Evolutionary conservation across 2,329 filamentous ascomycete genomes (phyloP), one percentile per base, ranked within the genome.

Genomic region (Penicillium verrucosum): DNA sequence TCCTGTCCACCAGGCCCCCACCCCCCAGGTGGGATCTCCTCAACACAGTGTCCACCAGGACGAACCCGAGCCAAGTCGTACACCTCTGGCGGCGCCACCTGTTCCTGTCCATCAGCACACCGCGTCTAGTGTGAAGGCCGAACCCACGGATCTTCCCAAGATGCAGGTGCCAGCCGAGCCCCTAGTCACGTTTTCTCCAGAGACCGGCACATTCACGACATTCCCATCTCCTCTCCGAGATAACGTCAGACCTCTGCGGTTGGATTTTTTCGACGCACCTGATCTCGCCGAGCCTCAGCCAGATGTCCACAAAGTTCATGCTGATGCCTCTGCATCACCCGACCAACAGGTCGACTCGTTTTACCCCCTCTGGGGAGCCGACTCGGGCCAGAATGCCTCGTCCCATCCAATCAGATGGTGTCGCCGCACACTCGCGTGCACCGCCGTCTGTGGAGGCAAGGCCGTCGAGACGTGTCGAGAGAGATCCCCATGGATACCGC

Each of bases 121-220:
- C 4, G 46, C 54, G 25, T 21, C 37, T 46, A 25, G 41, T 3
- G 55, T 63, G 18, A 65, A 68, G 30, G 44, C 56, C 11, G 64
- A 65, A 29, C 59, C 64, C 7, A 59, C 55, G 11, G 61, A 66
- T 7, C 56, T 56, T 5, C 59, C 61, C 6, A 65, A 60, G 47
- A 66, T 65, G 59, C 57, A 54, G 25, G 61, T 65, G 48, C 64
- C 64, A 14, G 60, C 54, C n/a, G 74, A 78, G 49, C 69, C 70
- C 11, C 51, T 71, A n/a, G 70, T 78, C 25, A 70, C 71, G 1
- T 78, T 77, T 56, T 78, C 74, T 8, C 75, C 76, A 5, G 68
- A 68, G 50, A 78, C 74, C 2, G 76, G 76, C n/a, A 78, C 76
- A 5, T 78, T 78, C 53, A 70, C 68, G 32, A 68, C 72, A 8